These are phyloP conservation scores for Penicillium psychrosexuale DNA, from an alignment of 2,329 filamentous ascomycete species.

Conservation along the genomic window DNA sequence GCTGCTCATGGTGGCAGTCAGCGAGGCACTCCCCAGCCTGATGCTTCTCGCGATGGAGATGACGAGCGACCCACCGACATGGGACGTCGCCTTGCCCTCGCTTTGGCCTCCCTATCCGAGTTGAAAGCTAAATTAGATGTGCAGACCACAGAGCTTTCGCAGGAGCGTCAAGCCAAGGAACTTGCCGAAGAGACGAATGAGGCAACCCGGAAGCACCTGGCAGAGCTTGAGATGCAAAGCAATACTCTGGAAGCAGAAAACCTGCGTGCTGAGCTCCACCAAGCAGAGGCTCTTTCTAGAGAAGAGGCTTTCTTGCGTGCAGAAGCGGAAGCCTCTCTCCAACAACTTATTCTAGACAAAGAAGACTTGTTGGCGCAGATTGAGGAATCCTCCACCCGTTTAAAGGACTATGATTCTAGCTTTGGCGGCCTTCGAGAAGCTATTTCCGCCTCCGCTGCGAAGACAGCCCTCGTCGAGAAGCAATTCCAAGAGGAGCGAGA, in stretches of 20 bases:
- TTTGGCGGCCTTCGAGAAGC: slow-evolving; percentile 74
- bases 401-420: slow-evolving; percentile 66
- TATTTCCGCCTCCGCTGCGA: slow-evolving; percentile 73
- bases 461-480: slow-evolving; percentile 70
- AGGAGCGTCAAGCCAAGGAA: slow-evolving; percentile 76
- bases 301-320: slow-evolving; percentile 76
- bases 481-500: slow-evolving; percentile 75
- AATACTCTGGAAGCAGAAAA: slow-evolving; percentile 81
- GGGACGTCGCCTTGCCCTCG: slow-evolving; percentile 75
- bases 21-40: slow-evolving; percentile 53
- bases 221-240: slow-evolving; percentile 79
- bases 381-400: slow-evolving; percentile 62
- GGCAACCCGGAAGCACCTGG: slow-evolving; percentile 76
- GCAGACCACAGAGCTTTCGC: slow-evolving; percentile 66
- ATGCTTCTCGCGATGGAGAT: slow-evolving; percentile 57
- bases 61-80: slow-evolving; percentile 68
- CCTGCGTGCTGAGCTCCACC: slow-evolving; percentile 79
- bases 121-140: slow-evolving; percentile 73
- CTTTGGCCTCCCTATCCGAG: slow-evolving; percentile 74
- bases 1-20: slow-evolving; percentile 75
- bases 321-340: slow-evolving; percentile 70
- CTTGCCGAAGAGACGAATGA: slow-evolving; percentile 84
- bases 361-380: slow-evolving; percentile 69
- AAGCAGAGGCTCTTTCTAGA: slow-evolving; percentile 70
- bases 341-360: slow-evolving; percentile 82